Evolutionary conservation across 2,329 filamentous ascomycete genomes (phyloP).

Genomic region (Aureobasidium musti): DNA sequence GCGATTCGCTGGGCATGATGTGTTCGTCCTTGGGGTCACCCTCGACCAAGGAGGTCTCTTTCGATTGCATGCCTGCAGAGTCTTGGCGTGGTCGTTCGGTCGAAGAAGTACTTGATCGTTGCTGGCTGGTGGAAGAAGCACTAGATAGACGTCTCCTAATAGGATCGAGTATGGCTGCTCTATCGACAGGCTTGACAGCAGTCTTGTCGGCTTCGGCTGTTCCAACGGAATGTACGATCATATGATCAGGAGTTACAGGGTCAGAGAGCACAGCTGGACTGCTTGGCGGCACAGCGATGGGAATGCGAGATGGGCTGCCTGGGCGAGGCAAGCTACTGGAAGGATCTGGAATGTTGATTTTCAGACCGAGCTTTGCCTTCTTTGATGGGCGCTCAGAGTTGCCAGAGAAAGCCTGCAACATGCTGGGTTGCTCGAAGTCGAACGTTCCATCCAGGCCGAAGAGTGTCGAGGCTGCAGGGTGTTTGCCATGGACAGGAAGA

Average conservation of each 20-base stretch:
- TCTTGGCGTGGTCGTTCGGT: not conserved
- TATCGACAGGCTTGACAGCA: slow-evolving; percentile 1
- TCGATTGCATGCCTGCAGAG: not conserved
- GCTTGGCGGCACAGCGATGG: not conserved
- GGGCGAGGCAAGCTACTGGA: slow-evolving; percentile 8
- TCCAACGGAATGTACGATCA: not conserved
- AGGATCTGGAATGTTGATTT: slow-evolving; percentile 15
- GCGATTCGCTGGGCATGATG: not conserved
- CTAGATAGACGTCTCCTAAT: slow-evolving; percentile 25
- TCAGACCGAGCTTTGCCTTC: slow-evolving; percentile 9
- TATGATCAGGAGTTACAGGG: not conserved
- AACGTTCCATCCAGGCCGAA: slow-evolving; percentile 16
- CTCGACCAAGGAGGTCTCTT: not conserved
- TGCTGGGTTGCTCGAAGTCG: not conserved
- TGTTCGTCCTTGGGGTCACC: not conserved
- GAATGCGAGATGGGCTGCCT: slow-evolving; percentile 17
- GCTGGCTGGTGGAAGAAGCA: slow-evolving; percentile 3
- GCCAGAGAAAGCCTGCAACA: not conserved
- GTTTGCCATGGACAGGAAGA: not conserved
- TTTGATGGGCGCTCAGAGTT: not conserved
- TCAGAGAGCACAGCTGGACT: not conserved
- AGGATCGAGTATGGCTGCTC: slow-evolving; percentile 23
- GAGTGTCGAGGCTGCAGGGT: not conserved
- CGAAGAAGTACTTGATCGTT: not conserved
- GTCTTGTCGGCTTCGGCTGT: not conserved